A percentile compares a stretch with the other conserved stretches of the same genome.
Conservation (phyloP, 2,329 filamentous ascomycete species). For the Alternaria metachromatica region DNA sequence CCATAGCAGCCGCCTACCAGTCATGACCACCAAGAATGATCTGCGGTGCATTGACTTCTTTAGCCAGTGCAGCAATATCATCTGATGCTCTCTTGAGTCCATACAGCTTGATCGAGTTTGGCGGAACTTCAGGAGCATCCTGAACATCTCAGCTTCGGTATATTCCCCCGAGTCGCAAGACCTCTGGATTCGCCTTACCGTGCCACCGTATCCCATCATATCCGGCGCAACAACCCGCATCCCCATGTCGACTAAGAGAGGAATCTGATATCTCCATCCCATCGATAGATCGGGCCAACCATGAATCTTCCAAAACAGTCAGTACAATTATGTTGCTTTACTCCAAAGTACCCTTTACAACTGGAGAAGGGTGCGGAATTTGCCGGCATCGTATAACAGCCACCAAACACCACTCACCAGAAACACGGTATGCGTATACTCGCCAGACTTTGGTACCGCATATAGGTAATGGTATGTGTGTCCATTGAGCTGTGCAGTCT, state of each 20-base stretch:
- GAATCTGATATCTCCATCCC: slow-evolving; percentile 91
- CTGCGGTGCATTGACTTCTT: slow-evolving; percentile 59
- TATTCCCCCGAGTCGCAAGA: not conserved
- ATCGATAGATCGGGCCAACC: slow-evolving; percentile 85
- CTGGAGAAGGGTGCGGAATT: not conserved
- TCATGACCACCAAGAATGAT: slow-evolving; percentile 92
- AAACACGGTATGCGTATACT: slow-evolving; percentile 61
- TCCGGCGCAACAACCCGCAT: slow-evolving; percentile 84
- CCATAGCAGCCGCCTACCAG: slow-evolving; percentile 57
- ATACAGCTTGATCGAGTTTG: slow-evolving; percentile 68
- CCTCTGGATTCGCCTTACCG: slow-evolving; percentile 53
- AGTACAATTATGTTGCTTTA: not conserved
- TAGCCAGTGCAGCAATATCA: slow-evolving; percentile 76
- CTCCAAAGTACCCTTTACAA: not conserved
- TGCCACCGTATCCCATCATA: slow-evolving; percentile 84
- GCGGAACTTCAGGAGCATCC: slow-evolving; percentile 61
- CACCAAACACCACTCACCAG: slow-evolving; percentile 49
- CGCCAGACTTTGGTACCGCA: slow-evolving; percentile 53
- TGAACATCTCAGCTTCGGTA: slow-evolving; percentile 19
- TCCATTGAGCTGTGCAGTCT: slow-evolving; percentile 69
- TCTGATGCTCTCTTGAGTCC: slow-evolving; percentile 71
- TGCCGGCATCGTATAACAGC: slow-evolving; percentile 1
- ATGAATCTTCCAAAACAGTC: slow-evolving; percentile 60
- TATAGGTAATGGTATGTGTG: slow-evolving; percentile 71
- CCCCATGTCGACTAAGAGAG: slow-evolving; percentile 72